Evolutionary conservation across 208 protist genomes (phyloP), one percentile per base, ranked within the genome.

Genomic region (Trypanosoma grayi): DNA sequence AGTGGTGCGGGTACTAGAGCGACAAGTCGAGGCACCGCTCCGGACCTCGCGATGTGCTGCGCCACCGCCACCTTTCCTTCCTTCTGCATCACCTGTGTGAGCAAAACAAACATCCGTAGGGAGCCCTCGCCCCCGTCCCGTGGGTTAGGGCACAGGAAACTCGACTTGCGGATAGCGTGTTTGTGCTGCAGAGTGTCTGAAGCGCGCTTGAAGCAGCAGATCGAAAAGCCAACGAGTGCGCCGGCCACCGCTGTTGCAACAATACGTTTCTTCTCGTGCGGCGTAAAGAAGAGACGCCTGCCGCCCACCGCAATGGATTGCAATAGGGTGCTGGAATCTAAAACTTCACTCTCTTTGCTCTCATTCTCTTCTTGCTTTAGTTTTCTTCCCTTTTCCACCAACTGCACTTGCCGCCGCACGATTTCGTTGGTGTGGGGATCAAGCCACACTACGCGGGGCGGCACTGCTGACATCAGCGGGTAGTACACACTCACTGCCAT

Each of bases 151-250:
- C 88, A 73, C 2, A 94, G 28, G 54, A 93, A 91, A 18, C 28
- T 60, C 31, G 73, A 60, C 6, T 75, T 71, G 30, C 61, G 45
- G 6, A 89, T 37, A 3, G 67, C 48, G 53, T 93, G 70, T 50
- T 87, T 79, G 40, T 72, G 70, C 45, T 73, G 58, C 56, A 94
- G 22, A 13, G 72, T 71, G 40, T 77, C 73, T 11, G 40, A 57
- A 20, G 56, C 27, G 20, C 60, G 66, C 60, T 94, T 94, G 66
- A 94, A 93, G 39, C 84, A 79, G 2, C 93, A 16, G 54, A 96
- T 80, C 24, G 79, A 80, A 47, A 94, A 73, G 14, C 87, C 85
- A 2, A 67, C 57, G 48, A 55, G 37, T 0, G 67, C 65, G 2
- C 64, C 78, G 14, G 66, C 76, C 10, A 71, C 58, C 6, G 75